Evolutionary conservation across 345 rosid species (phyloP).

Genomic region (Turnera subulata): DNA sequence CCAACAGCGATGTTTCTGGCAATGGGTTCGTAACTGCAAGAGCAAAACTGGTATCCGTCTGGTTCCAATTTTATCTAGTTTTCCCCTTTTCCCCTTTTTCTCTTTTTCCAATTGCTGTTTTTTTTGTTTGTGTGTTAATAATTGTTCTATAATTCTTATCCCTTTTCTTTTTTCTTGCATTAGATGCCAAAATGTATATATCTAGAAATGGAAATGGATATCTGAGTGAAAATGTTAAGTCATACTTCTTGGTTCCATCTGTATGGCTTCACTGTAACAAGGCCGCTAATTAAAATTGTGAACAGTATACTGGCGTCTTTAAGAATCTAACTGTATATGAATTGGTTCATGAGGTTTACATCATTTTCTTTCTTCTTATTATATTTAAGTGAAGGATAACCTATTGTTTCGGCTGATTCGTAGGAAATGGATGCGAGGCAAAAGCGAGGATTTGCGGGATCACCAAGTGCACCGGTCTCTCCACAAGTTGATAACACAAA

Average conservation of each 20-base stretch:
- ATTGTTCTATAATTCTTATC: background rate
- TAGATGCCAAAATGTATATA: background rate
- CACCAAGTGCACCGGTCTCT: constrained; percentile 54
- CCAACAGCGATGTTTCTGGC: constrained; percentile 40
- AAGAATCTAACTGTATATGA: too few species aligned
- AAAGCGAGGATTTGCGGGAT: constrained; percentile 58
- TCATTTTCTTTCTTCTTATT: background rate
- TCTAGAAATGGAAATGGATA: background rate
- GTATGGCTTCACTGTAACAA: background rate
- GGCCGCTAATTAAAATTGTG: too few species aligned
- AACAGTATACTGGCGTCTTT: too few species aligned
- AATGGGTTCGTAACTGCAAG: constrained; percentile 84
- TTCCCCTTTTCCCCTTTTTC: too few species aligned
- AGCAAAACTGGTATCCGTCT: constrained; percentile 71
- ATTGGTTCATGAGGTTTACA: background rate
- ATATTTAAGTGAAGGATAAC: background rate
- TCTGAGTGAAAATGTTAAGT: too few species aligned
- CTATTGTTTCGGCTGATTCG: constrained; percentile 8
- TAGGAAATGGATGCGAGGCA: constrained; percentile 86
- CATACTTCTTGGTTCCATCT: too few species aligned
- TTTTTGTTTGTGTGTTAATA: background rate
- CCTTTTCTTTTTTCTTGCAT: background rate
- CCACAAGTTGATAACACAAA: constrained; percentile 52
- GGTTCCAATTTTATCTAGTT: background rate
- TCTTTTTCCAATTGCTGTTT: too few species aligned